Conservation (phyloP, 2,329 filamentous ascomycete species). For the Ophiostoma sp. region DNA sequence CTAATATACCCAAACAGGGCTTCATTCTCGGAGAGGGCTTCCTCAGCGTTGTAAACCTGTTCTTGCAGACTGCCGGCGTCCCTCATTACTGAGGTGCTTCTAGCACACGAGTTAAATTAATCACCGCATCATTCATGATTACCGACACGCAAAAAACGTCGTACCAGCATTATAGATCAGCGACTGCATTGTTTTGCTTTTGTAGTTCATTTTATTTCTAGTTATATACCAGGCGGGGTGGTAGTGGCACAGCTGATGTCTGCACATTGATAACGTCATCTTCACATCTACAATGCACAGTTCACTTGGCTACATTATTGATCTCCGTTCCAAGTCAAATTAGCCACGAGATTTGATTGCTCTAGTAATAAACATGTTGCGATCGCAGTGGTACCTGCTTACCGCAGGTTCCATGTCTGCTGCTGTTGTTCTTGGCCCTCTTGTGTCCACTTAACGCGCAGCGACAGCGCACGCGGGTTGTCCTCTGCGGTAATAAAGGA, state of each 20-base stretch:
- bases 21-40: conserved; percentile 91
- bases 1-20: conserved; percentile 44
- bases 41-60: conserved; percentile 82
- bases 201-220: too few species aligned
- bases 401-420: conserved; percentile 44
- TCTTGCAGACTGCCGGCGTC: conserved; percentile 61
- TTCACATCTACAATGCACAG: too few species aligned
- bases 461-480: conserved; percentile 62
- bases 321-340: too few species aligned
- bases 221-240: background rate
- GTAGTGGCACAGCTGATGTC: too few species aligned
- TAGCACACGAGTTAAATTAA: too few species aligned
- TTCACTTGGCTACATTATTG: too few species aligned
- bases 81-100: conserved; percentile 23
- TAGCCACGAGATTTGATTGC: conserved; percentile 1
- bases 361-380: background rate
- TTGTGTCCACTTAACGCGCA: conserved; percentile 57
- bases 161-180: conserved; percentile 7
- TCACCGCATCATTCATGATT: background rate
- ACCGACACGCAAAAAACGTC: background rate
- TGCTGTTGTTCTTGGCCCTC: conserved; percentile 33
- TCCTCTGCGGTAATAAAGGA: conserved; percentile 64
- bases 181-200: conserved; percentile 10
- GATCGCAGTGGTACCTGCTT: background rate
- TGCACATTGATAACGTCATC: too few species aligned